Percentiles rank a stretch among this genome's conserved stretches.
Evolutionary conservation across 352 stramenopile species (phyloP).

Genomic region (Phytophthora pistaciae): DNA sequence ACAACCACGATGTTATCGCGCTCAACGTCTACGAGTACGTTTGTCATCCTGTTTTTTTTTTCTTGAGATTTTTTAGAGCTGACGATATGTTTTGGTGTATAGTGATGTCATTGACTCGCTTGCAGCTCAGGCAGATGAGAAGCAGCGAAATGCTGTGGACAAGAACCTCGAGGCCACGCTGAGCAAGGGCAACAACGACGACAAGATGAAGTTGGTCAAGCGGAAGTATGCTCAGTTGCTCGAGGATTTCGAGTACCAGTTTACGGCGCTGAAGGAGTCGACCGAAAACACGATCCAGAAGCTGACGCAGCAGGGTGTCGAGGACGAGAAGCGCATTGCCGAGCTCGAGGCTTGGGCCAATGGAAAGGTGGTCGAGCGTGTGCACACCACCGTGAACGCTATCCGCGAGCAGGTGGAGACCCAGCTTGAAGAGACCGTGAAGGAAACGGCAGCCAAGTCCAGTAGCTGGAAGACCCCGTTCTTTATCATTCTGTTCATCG

Average conservation of each 20-base stretch:
- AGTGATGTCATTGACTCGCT: conserved; percentile 76
- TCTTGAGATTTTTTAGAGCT: background rate
- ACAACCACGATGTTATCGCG: conserved; percentile 86
- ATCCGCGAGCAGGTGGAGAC: conserved; percentile 78
- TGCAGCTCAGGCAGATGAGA: conserved; percentile 56
- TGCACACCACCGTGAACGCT: conserved; percentile 61
- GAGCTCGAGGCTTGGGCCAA: conserved; percentile 80
- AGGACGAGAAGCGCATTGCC: conserved; percentile 74
- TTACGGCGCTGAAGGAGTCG: conserved; percentile 84
- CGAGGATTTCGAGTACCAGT: conserved; percentile 89
- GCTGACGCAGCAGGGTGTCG: conserved; percentile 71
- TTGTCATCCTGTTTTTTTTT: background rate
- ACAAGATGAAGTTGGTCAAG: conserved; percentile 76
- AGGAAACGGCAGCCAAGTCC: conserved; percentile 77
- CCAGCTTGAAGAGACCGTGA: conserved; percentile 73
- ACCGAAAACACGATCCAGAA: conserved; percentile 88
- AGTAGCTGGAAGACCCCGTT: conserved; percentile 87
- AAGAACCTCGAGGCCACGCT: conserved; percentile 60
- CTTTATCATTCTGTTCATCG: conserved; percentile 77
- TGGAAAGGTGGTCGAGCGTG: conserved; percentile 62
- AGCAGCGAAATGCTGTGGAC: conserved; percentile 65
- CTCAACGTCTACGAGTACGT: conserved; percentile 86
- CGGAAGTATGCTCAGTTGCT: conserved; percentile 83
- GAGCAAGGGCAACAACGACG: conserved; percentile 61
- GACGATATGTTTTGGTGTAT: conserved; percentile 17